Base-by-base conservation (phyloP, 2,329 filamentous ascomycete species). In the Lecanosticta acicola region DNA sequence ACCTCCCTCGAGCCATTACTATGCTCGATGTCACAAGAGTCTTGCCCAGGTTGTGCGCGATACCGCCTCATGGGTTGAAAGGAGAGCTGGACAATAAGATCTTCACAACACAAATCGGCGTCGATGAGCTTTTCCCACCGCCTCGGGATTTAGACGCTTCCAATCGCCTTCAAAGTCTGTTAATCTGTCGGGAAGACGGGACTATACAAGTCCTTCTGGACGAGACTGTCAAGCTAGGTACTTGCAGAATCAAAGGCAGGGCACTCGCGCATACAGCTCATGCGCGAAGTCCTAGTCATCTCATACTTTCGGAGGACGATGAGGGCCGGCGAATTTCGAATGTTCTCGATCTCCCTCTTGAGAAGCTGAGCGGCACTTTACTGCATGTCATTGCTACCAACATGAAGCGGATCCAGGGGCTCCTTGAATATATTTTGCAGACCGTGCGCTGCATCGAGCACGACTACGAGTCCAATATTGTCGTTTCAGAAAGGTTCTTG, bases 311-410 rank as follows among this genome's bases (percentile, higher is more conserved):
- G 5, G 34, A 46, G 16, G 38, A 35, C 5, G 38, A 54, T 17
- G 48, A 46, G 10, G n/a, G 10, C 5, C 32, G 20, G 11, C 32
- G 45, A 16, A 34, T 47, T 8, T 36, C 55, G 33, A 38, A 45
- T 26, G 32, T 52, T 16, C 49, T 61, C 26, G 51, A 57, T 26
- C 45, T 63, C 1, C 59, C 59, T 17, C 46, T 65, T 7, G 46
- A 50, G 10, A 56, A 46, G n/a, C 48, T 64, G 7, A 50, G 55
- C 16, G 55, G 59, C 2, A 48, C 89, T 45, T 87, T 94, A 59
- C 71, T 97, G 2, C 87, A 90, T 20, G 75, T 95, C 3, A 74
- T 97, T 10, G 85, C 90, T 0, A 88, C 85, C 13, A 94, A 94
- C 59, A 84, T 88, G 3, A 94, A 90, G 0, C 87, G 35, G 68